Conservation (phyloP, 1,284 basidiomycete genomes). For the Ceratorhiza oryzae-sativae region DNA sequence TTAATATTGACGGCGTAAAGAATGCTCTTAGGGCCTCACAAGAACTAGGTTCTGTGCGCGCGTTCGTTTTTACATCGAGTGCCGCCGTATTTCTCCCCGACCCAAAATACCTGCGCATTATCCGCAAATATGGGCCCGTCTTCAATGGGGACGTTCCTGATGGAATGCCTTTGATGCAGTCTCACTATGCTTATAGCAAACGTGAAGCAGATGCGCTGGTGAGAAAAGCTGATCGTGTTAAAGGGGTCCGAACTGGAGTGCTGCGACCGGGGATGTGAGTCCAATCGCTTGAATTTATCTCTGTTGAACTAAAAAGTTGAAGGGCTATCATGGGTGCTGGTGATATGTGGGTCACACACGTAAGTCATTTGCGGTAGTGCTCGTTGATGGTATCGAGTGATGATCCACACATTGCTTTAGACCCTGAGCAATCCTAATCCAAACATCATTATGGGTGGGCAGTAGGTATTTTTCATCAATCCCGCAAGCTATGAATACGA, state of each 20-base stretch:
- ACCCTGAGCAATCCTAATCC: no score
- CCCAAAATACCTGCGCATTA: neutral
- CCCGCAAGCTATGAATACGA: no score
- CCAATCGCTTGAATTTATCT: neutral
- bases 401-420: no score
- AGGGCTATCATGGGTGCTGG: conserved; percentile 23
- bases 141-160: neutral
- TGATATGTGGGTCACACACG: conserved; percentile 14
- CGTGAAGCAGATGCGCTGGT: conserved; percentile 25
- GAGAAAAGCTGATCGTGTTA: conserved; percentile 7
- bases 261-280: conserved; percentile 30
- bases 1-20: conserved; percentile 15
- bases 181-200: conserved; percentile 10
- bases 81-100: conserved; percentile 61
- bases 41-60: conserved; percentile 16
- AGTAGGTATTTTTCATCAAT: no score
- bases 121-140: neutral
- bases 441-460: no score
- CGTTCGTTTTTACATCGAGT: conserved; percentile 86
- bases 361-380: no score
- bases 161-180: neutral
- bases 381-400: no score
- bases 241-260: conserved; percentile 16
- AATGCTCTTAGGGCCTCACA: conserved; percentile 24
- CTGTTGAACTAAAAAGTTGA: neutral